Base-by-base conservation (phyloP, 2,329 filamentous ascomycete species). In the Exophiala lecanii-corni region DNA sequence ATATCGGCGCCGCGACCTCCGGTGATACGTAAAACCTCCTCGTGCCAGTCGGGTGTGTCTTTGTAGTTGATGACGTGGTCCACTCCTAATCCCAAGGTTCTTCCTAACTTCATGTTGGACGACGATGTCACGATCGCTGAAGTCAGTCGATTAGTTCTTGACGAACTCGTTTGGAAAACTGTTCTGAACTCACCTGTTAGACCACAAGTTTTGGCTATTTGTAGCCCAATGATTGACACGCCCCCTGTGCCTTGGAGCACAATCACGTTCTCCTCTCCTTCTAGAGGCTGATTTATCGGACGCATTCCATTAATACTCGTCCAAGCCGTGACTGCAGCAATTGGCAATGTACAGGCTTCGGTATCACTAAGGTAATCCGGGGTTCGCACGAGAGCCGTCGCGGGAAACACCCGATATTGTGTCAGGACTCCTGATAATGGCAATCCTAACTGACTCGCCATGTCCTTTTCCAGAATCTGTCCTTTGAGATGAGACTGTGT, bases 31-130 rank as follows among this genome's bases (percentile, higher is more conserved):
- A 73, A 68, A 12, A 78, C 79, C 19, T 70, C 69, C 2, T 66
- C 60, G 13, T 79, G 76, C 81, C 81, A 84, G 36, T 76, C 69
- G 0, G 72, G 62, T 5, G 68, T 68, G 0, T 60, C 67, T 41
- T 70, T 74, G 60, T 84, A 84, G 61, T 84, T 83, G 58, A 84
- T 69, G 2, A 74, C 63, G 31, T 76, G 67, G 39, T 72, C 67
- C 0, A 76, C 81, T 2, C 81, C 79, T 4, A 82, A 67, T 16
- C 68, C 59, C 46, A 67, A 72, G n/a, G 81, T 66, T 26, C 65
- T 66, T 35, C 71, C 58, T 0, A 71, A 71, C 58, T 82, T 82
- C 4, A 64, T 62, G 6, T 75, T 67, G 0, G 71, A 74, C 0
- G 73, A 78, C 0, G 76, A 79, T 0, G 78, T 82, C 1, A 79